Conservation (phyloP, 805 yeast genomes). For the Lipomyces starkeyi region DNA sequence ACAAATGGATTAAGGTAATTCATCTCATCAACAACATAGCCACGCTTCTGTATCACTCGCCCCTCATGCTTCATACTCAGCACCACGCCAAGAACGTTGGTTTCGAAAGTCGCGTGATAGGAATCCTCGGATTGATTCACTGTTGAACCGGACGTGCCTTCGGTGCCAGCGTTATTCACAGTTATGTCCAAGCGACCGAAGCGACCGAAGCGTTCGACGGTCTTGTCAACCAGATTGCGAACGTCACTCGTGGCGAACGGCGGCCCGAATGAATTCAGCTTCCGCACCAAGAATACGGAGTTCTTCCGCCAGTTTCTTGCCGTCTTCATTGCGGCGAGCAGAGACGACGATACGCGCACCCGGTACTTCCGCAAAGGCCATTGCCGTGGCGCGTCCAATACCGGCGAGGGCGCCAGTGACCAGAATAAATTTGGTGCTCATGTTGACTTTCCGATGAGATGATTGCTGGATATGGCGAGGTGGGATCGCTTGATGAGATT, state of each 20-base stretch:
- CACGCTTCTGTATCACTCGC: too few species aligned
- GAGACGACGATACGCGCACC: not conserved
- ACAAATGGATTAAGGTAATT: too few species aligned
- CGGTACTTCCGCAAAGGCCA: not conserved
- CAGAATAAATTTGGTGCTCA: not conserved
- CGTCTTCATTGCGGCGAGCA: not conserved
- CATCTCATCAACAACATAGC: too few species aligned
- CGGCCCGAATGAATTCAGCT: constrained; percentile 1
- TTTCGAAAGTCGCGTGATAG: not conserved
- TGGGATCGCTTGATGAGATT: too few species aligned
- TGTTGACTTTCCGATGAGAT: too few species aligned
- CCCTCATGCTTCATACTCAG: not conserved
- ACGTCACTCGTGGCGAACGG: not conserved
- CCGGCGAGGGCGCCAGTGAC: not conserved
- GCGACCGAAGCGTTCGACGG: constrained; percentile 7
- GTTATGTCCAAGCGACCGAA: not conserved
- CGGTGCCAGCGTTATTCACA: constrained; percentile 1
- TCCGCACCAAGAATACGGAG: not conserved
- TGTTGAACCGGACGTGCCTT: not conserved
- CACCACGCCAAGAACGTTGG: not conserved
- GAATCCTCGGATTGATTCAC: not conserved
- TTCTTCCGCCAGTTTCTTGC: not conserved
- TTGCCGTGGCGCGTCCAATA: not conserved
- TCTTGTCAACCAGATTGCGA: not conserved
- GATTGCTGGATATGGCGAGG: too few species aligned